A percentile compares a stretch with the other conserved stretches of the same genome.
Evolutionary conservation across 1,284 basidiomycete species (phyloP).

Genomic region (Thecaphora frezii): DNA sequence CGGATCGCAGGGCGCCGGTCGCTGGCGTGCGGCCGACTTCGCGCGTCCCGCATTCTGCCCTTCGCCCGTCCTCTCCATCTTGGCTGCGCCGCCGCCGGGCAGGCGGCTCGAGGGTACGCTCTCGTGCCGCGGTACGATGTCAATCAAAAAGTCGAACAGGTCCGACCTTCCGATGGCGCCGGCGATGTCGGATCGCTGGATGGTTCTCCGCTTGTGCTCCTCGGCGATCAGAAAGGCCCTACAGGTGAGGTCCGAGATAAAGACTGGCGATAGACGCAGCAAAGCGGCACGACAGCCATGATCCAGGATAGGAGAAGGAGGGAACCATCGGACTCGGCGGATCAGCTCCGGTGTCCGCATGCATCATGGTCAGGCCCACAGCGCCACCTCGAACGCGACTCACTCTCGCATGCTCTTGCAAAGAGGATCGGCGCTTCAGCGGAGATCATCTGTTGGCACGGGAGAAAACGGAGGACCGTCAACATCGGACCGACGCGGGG

Average conservation of each 20-base stretch:
- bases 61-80: conserved; percentile 34
- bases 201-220: conserved; percentile 54
- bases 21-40: conserved; percentile 5
- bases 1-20: conserved; percentile 4
- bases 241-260: conserved; percentile 58
- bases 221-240: conserved; percentile 56
- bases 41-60: conserved; percentile 19
- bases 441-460: conserved; percentile 47
- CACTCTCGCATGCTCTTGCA: conserved; percentile 57
- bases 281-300: too few relatives aligned
- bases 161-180: conserved; percentile 54
- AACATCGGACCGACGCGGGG: too few relatives aligned
- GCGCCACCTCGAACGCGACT: conserved; percentile 2
- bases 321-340: too few relatives aligned
- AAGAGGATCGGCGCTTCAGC: conserved; percentile 58
- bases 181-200: conserved; percentile 54
- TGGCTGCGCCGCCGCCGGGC: conserved; percentile 32
- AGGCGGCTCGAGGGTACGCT: conserved; percentile 36
- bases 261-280: conserved; percentile 22
- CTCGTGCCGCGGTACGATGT: conserved; percentile 53
- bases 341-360: too few relatives aligned
- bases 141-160: conserved; percentile 58
- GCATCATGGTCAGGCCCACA: too few relatives aligned
- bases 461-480: not conserved
- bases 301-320: too few relatives aligned